These are phyloP conservation scores for Saposhnikovia divaricata DNA, from an alignment of 129 eudicot genomes.

Conservation along the genomic window DNA sequence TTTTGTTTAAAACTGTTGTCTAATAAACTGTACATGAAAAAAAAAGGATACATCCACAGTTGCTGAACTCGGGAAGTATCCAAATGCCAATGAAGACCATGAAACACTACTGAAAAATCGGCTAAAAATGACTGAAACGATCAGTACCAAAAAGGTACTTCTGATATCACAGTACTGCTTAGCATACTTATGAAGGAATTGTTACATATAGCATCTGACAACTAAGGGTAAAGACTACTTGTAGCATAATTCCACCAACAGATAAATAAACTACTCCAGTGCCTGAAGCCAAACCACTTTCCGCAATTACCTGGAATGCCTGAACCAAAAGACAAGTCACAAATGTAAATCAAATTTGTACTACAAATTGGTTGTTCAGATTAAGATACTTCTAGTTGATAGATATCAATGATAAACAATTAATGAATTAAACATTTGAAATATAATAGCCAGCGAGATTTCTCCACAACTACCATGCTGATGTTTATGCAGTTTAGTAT, in stretches of 20 bases:
- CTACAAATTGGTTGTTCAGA: neutral
- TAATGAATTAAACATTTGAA: neutral
- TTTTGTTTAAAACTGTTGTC: too few relatives aligned
- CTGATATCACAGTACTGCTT: too few relatives aligned
- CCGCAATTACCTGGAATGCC: slow-evolving; percentile 75
- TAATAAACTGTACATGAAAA: too few relatives aligned
- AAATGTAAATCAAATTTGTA: slow-evolving; percentile 3
- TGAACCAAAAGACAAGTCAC: slow-evolving; percentile 26
- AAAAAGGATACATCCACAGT: too few relatives aligned
- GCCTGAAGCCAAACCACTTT: slow-evolving; percentile 35
- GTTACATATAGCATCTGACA: too few relatives aligned
- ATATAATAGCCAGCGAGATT: neutral
- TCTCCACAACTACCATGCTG: neutral
- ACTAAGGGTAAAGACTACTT: slow-evolving; percentile 25
- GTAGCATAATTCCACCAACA: slow-evolving; percentile 78
- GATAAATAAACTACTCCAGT: slow-evolving; percentile 54
- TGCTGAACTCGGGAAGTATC: too few relatives aligned
- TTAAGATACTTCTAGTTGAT: neutral
- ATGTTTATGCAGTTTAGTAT: neutral
- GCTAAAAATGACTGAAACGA: too few relatives aligned
- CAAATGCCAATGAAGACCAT: too few relatives aligned
- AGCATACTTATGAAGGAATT: too few relatives aligned
- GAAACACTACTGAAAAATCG: too few relatives aligned
- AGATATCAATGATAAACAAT: neutral
- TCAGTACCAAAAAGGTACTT: too few relatives aligned